Evolutionary conservation across 768 basidiomycete genomes (phyloP), one percentile per base, ranked within the genome.

Genomic region (Solioccasus polychromus): DNA sequence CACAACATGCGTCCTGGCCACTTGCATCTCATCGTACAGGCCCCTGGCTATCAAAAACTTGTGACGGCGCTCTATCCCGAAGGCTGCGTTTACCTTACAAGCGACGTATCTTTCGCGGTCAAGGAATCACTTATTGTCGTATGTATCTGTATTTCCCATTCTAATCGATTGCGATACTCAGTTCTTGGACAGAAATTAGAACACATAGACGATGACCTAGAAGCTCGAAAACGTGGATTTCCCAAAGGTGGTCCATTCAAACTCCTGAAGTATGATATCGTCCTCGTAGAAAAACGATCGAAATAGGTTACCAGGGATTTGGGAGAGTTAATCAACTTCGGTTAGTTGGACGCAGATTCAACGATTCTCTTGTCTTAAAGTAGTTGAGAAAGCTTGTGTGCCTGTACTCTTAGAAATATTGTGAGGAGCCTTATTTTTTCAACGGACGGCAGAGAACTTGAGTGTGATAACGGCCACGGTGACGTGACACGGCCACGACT

Each of bases 1-100:
- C 91, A 92, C 57, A 79, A 82, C 47, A 82, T 82, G 70, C 75
- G 91, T 12, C 91, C 91, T 9, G 86, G 78, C 35, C 91, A 93
- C 62, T 58, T 93, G 39, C 91, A 93, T 62, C 66, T 92, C 49
- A 73, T 80, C 69, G 71, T 90, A 44, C 66, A 82, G 42, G 86
- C 88, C 1, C 75, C 77, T 4, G 88, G 88, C 23, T 91, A 73
- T 62, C 81, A 81, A 58, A 84, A 78, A 35, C 77, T 93, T 18
- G 68, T 74, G 15, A 92, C 89, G 0, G 80, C 89, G 1, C 61
- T 91, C 9, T 93, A 87, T 61, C 81, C 84, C 12, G 78, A 84
- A 45, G 82, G 79, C 5, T 85, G 89, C 53, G 62, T 70, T 3
- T 91, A 77, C 56, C 48, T 92, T 19, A 65, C 64, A 6, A 88